Conservation (phyloP, 306 rosid species). For the Sophora flavescens region DNA sequence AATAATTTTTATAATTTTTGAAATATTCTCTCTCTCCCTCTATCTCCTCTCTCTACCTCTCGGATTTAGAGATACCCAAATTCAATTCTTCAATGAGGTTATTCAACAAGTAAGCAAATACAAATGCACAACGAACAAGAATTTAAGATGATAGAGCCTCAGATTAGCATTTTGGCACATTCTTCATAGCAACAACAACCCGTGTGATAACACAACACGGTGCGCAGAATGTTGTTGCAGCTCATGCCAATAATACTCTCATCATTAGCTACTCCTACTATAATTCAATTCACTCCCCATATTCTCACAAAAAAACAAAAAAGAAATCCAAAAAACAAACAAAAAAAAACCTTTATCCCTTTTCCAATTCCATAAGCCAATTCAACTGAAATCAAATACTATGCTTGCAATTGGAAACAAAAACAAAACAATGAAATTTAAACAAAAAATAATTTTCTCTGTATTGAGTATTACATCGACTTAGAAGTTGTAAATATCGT, state of each 20-base stretch:
- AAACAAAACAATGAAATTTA: too few species aligned
- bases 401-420: background rate
- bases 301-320: background rate
- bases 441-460: background rate
- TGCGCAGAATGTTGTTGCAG: constrained; percentile 65
- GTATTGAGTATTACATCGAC: background rate
- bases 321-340: background rate
- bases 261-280: constrained; percentile 45
- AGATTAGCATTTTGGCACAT: constrained; percentile 90
- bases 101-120: too few species aligned
- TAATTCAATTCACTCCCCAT: constrained; percentile 19
- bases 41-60: too few species aligned
- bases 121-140: background rate
- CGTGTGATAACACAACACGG: constrained; percentile 54
- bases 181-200: constrained; percentile 70
- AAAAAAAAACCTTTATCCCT: background rate
- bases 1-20: too few species aligned
- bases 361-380: background rate
- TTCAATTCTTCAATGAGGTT: too few species aligned
- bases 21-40: too few species aligned
- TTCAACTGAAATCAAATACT: background rate
- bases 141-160: constrained; percentile 45
- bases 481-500: background rate
- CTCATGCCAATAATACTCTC: constrained; percentile 59
- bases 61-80: too few species aligned